phyloP scores from a whole-genome alignment of 1,139 yeast genomes.

The Arxiozyma telluris region DNA sequence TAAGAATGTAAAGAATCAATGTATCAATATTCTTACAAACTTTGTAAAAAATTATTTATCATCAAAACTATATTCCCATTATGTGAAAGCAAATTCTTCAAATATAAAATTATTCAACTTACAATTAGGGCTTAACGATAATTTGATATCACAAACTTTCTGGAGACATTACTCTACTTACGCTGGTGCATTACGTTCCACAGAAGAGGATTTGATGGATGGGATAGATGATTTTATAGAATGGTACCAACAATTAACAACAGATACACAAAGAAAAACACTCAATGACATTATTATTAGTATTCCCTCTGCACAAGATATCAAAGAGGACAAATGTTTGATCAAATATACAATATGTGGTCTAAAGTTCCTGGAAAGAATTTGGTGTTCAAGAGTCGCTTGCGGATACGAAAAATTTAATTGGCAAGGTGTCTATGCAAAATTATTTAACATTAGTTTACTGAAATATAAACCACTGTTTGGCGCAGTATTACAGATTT shows the following conservation, averaged over 20 bases:
- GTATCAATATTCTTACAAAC: not conserved
- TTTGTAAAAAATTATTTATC: conserved; percentile 11
- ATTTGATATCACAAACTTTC: conserved; percentile 26
- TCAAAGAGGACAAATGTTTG: conserved; percentile 6
- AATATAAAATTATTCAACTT: conserved; percentile 12
- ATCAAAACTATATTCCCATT: not conserved
- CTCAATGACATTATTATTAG: conserved; percentile 12
- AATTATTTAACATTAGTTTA: conserved; percentile 48
- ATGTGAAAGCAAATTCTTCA: not conserved
- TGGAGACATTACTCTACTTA: conserved; percentile 51
- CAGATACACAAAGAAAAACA: not conserved
- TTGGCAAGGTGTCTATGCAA: conserved; percentile 38
- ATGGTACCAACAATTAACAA: conserved; percentile 25
- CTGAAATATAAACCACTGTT: conserved; percentile 13
- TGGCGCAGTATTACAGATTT: conserved; percentile 10
- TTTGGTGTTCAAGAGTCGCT: conserved; percentile 25
- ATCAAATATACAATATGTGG: conserved; percentile 4
- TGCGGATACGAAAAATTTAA: conserved; percentile 33
- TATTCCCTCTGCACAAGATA: conserved; percentile 9
- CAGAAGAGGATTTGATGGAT: conserved; percentile 39
- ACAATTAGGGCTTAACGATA: conserved; percentile 8
- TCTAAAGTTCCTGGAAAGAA: conserved; percentile 24
- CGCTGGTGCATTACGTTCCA: conserved; percentile 55
- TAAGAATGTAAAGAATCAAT: conserved; percentile 32
- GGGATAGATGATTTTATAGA: conserved; percentile 39